Conservation (phyloP, 2,329 filamentous ascomycete species). For the Colletotrichum paranaense region DNA sequence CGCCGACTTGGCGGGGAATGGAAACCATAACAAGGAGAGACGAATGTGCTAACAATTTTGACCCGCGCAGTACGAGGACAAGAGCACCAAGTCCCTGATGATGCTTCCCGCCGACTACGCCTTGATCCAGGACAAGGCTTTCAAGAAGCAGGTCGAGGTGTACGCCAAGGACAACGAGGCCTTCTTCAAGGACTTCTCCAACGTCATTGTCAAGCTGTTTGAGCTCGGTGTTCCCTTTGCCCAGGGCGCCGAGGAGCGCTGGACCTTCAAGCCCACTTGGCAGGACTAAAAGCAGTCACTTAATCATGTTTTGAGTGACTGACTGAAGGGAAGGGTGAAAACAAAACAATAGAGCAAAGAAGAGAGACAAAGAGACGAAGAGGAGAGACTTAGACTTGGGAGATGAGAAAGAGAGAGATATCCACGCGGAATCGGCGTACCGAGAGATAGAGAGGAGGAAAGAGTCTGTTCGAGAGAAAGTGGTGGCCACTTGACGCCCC, state of each 20-base stretch:
- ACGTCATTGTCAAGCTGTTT: conserved; percentile 83
- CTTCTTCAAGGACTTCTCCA: conserved; percentile 94
- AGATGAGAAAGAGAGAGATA: conserved; percentile 23
- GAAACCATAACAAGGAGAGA: background rate
- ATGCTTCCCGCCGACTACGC: conserved; percentile 96
- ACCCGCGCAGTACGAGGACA: conserved; percentile 80
- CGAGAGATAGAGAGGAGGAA: conserved; percentile 8
- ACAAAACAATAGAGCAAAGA: background rate
- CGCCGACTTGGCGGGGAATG: background rate
- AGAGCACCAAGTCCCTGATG: conserved; percentile 89
- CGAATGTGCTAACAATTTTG: no score
- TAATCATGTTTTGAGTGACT: background rate
- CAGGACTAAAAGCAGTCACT: conserved; percentile 13
- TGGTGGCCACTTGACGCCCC: background rate
- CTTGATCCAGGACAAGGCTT: conserved; percentile 87
- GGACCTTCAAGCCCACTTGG: conserved; percentile 70
- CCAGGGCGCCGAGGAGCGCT: conserved; percentile 68
- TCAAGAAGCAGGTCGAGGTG: conserved; percentile 82
- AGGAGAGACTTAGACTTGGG: conserved; percentile 13
- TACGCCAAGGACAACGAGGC: conserved; percentile 91
- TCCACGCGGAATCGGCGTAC: conserved; percentile 17
- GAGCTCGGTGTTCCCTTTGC: conserved; percentile 94
- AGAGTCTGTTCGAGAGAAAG: background rate
- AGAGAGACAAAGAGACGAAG: background rate
- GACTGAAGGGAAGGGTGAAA: background rate